Percentiles rank a stretch among this genome's conserved stretches.
Evolutionary conservation across 2,329 filamentous ascomycete species (phyloP).

Genomic region (Pseudogymnoascus sp.): DNA sequence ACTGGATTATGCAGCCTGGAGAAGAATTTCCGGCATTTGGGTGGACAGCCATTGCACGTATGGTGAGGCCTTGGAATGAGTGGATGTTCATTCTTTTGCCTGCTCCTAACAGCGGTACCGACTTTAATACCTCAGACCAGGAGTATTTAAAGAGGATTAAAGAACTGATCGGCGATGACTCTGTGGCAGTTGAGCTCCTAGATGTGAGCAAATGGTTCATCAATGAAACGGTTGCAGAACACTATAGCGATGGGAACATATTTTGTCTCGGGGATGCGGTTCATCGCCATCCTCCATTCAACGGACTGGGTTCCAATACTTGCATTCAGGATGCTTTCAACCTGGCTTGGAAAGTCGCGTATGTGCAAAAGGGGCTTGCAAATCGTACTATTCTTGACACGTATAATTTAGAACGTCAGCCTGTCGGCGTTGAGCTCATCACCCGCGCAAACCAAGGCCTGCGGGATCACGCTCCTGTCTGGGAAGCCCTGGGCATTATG

Average conservation of each 20-base stretch:
- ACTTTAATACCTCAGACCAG: constrained; percentile 36
- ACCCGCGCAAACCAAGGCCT: constrained; percentile 49
- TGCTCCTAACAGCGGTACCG: constrained; percentile 30
- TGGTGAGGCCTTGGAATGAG: constrained; percentile 56
- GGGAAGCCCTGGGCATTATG: constrained; percentile 38
- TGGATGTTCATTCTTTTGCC: constrained; percentile 51
- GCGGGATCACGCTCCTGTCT: constrained; percentile 41
- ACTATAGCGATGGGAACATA: constrained; percentile 35
- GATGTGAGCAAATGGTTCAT: constrained; percentile 49
- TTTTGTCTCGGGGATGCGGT: constrained; percentile 50
- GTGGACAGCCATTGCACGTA: constrained; percentile 42
- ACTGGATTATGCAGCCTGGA: constrained; percentile 51
- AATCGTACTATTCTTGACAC: constrained; percentile 33
- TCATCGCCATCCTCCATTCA: constrained; percentile 48
- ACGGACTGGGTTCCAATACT: constrained; percentile 50
- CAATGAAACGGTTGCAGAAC: constrained; percentile 51
- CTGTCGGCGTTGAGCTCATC: constrained; percentile 40
- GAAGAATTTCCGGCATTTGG: constrained; percentile 42
- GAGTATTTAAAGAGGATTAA: constrained; percentile 39
- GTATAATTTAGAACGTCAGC: constrained; percentile 40
- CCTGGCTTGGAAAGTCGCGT: constrained; percentile 46
- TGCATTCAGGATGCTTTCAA: constrained; percentile 50
- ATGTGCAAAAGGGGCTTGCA: constrained; percentile 36
- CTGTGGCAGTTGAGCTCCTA: constrained; percentile 41
- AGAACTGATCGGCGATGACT: constrained; percentile 47